These are phyloP conservation scores for Plantago rigida DNA, from an alignment of 305 asterid species.

Conservation along the genomic window DNA sequence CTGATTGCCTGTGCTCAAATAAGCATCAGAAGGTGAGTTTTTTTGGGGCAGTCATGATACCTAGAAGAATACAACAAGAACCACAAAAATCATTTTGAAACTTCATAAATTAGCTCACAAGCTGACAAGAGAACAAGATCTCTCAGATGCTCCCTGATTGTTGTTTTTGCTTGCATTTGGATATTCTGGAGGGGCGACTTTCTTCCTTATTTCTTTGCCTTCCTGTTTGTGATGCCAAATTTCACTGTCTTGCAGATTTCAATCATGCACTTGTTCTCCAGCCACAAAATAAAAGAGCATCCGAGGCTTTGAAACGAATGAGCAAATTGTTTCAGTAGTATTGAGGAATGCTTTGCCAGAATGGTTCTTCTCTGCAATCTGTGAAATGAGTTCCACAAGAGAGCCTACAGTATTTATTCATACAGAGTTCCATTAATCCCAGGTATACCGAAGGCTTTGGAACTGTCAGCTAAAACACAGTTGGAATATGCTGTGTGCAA, in stretches of 20 bases:
- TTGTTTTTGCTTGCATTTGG: too few species aligned
- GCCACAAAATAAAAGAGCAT: constrained; percentile 88
- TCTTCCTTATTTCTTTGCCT: too few species aligned
- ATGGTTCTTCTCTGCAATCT: constrained; percentile 13
- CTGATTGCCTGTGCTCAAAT: too few species aligned
- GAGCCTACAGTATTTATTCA: constrained; percentile 7
- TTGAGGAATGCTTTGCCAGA: constrained; percentile 20
- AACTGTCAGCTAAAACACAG: neutral
- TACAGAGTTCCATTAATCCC: neutral
- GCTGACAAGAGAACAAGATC: too few species aligned
- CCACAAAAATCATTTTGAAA: too few species aligned
- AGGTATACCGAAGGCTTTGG: neutral
- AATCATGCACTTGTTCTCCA: constrained; percentile 76
- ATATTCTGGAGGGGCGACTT: too few species aligned
- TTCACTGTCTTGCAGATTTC: constrained; percentile 58
- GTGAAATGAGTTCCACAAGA: constrained; percentile 13
- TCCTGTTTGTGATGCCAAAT: neutral
- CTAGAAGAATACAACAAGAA: too few species aligned
- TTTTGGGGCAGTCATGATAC: too few species aligned
- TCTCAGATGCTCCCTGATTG: too few species aligned
- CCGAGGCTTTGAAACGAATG: constrained; percentile 58
- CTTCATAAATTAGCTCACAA: too few species aligned
- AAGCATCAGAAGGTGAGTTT: too few species aligned
- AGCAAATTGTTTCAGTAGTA: constrained; percentile 45
- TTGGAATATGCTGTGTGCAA: neutral